A percentile compares a stretch with the other conserved stretches of the same genome.
These are phyloP conservation scores for Arxiozyma slooffiae DNA, from an alignment of 1,139 yeast species.

Conservation along the genomic window DNA sequence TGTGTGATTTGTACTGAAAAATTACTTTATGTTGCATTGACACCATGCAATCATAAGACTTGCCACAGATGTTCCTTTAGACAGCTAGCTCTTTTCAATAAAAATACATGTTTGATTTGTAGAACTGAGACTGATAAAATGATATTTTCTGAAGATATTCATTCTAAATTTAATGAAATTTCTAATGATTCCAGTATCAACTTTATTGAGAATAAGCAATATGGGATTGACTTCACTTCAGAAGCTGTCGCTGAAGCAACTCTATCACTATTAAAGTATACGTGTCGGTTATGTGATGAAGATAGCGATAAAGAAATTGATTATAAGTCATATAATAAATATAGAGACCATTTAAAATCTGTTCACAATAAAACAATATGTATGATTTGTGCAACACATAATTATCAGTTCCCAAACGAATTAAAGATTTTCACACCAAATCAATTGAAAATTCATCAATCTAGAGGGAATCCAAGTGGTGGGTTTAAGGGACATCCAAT, in stretches of 20 bases:
- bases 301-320: constrained; percentile 23
- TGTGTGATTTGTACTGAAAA: constrained; percentile 83
- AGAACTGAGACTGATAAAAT: constrained; percentile 56
- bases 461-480: constrained; percentile 48
- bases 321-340: constrained; percentile 43
- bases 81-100: constrained; percentile 70
- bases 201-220: constrained; percentile 33
- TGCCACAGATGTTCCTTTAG: constrained; percentile 80
- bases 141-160: constrained; percentile 46
- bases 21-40: constrained; percentile 51
- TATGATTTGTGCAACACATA: constrained; percentile 62
- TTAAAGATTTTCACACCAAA: constrained; percentile 51
- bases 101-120: constrained; percentile 71
- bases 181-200: background rate
- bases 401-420: constrained; percentile 70
- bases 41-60: constrained; percentile 77
- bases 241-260: constrained; percentile 37
- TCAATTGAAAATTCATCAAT: constrained; percentile 60
- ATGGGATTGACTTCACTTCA: constrained; percentile 45
- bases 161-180: constrained; percentile 35
- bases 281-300: constrained; percentile 42
- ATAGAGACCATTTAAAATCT: constrained; percentile 54
- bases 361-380: constrained; percentile 61
- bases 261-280: constrained; percentile 42
- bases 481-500: constrained; percentile 88